phyloP scores from a whole-genome alignment of 768 basidiomycete species.

The Pleurotus cornucopiae region DNA sequence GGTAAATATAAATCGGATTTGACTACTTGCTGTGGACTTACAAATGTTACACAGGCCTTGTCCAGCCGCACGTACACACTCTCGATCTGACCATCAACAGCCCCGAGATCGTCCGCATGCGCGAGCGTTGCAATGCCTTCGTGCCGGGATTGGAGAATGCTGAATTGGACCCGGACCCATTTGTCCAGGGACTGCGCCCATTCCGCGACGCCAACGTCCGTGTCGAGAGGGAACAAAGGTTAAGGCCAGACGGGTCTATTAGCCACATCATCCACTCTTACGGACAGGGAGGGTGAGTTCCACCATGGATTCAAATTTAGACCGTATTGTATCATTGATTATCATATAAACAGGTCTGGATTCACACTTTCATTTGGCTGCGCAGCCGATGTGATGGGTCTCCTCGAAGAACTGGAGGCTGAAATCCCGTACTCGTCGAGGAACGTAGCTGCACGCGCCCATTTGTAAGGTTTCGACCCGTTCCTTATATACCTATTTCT shows the following conservation, averaged over 20 bases:
- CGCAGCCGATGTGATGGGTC: conserved; percentile 15
- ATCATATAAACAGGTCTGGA: conserved; percentile 10
- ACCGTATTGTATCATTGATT: too few species aligned
- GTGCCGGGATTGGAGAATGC: conserved; percentile 22
- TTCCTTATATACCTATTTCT: not conserved
- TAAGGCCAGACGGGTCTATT: conserved; percentile 1
- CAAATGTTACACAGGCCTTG: conserved; percentile 13
- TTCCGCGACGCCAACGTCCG: conserved; percentile 22
- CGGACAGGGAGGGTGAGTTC: conserved; percentile 19
- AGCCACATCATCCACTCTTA: conserved; percentile 23
- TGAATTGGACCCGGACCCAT: conserved; percentile 19
- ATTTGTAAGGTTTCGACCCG: not conserved
- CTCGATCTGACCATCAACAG: conserved; percentile 23
- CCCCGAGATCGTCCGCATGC: conserved; percentile 25
- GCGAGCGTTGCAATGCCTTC: conserved; percentile 23
- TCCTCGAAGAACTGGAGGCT: conserved; percentile 12
- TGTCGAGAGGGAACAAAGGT: conserved; percentile 22
- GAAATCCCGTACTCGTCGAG: conserved; percentile 6
- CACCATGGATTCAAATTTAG: too few species aligned
- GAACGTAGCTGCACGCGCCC: not conserved
- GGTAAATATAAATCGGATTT: conserved; percentile 9
- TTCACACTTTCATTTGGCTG: conserved; percentile 22
- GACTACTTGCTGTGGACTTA: not conserved
- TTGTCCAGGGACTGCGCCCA: conserved; percentile 26
- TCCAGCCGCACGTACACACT: conserved; percentile 19